A percentile compares a stretch with the other conserved stretches of the same genome.
Evolutionary conservation across 2,329 filamentous ascomycete genomes (phyloP).

Genomic region (Macroventuria anomochaeta): DNA sequence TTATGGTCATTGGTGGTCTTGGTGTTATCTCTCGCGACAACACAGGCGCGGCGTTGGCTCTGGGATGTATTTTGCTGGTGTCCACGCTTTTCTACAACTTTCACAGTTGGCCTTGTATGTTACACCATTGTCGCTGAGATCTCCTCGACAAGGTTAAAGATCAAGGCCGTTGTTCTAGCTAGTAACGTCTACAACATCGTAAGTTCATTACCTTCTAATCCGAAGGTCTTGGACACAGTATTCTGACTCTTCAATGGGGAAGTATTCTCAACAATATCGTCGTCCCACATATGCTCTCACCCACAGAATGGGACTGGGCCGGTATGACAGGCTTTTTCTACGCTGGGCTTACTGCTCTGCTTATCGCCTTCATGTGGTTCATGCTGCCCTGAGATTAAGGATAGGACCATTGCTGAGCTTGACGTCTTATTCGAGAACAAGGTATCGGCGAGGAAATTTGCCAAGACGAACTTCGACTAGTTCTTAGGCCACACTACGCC

Average conservation of each 20-base stretch:
- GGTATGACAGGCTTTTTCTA: constrained; percentile 80
- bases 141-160: constrained; percentile 79
- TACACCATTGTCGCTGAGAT: constrained; percentile 87
- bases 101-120: constrained; percentile 83
- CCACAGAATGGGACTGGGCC: constrained; percentile 77
- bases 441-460: constrained; percentile 19
- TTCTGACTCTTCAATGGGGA: constrained; percentile 23
- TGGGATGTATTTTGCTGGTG: constrained; percentile 36
- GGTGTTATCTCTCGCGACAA: constrained; percentile 60
- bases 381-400: constrained; percentile 48
- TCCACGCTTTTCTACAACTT: constrained; percentile 76
- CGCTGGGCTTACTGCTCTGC: constrained; percentile 70
- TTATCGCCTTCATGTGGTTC: constrained; percentile 74
- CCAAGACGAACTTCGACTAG: constrained; percentile 15
- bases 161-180: constrained; percentile 87
- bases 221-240: constrained; percentile 74
- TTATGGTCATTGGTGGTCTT: constrained; percentile 76
- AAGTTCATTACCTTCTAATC: constrained; percentile 74
- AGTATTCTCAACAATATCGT: constrained; percentile 76
- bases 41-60: constrained; percentile 54
- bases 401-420: constrained; percentile 48
- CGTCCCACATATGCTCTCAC: constrained; percentile 62
- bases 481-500: constrained; percentile 17
- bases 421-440: constrained; percentile 48
- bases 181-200: constrained; percentile 74